phyloP scores from a whole-genome alignment of 805 yeast species.

The Zygosaccharomyces kombuchaensis region DNA sequence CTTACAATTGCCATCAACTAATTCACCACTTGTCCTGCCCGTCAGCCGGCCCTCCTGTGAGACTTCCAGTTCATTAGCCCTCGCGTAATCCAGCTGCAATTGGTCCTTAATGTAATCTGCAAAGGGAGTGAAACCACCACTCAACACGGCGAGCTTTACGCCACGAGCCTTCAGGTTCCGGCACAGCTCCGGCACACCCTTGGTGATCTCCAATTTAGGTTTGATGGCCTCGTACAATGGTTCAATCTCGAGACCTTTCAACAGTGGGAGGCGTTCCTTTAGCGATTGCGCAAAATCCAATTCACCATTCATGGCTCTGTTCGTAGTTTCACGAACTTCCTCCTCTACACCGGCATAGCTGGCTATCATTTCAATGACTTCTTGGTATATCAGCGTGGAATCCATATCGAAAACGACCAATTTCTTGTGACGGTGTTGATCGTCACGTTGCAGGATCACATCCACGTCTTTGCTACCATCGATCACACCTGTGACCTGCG shows the following conservation, averaged over 20 bases:
- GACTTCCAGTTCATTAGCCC: conserved; percentile 66
- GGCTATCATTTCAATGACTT: conserved; percentile 93
- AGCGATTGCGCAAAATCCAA: conserved; percentile 84
- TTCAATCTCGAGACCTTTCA: conserved; percentile 73
- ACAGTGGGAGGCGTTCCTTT: conserved; percentile 65
- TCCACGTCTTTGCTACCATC: conserved; percentile 17
- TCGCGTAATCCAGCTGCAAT: conserved; percentile 78
- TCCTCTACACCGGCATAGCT: conserved; percentile 87
- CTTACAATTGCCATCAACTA: conserved; percentile 83
- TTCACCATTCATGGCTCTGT: conserved; percentile 95
- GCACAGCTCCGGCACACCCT: conserved; percentile 76
- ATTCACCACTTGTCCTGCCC: conserved; percentile 73
- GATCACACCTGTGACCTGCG: conserved; percentile 1
- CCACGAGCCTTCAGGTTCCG: conserved; percentile 57
- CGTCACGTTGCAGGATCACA: conserved; percentile 22
- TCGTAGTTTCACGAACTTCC: conserved; percentile 83
- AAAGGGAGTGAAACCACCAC: conserved; percentile 92
- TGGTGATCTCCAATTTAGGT: conserved; percentile 65
- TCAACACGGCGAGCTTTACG: conserved; percentile 74
- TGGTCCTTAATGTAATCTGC: conserved; percentile 68
- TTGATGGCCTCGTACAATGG: conserved; percentile 77
- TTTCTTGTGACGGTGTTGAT: conserved; percentile 34
- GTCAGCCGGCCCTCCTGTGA: conserved; percentile 48
- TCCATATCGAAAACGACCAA: conserved; percentile 96
- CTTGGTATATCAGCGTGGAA: conserved; percentile 92